These are phyloP conservation scores for Camellia granthamiana DNA, from an alignment of 148 eudicot species.

Conservation along the genomic window DNA sequence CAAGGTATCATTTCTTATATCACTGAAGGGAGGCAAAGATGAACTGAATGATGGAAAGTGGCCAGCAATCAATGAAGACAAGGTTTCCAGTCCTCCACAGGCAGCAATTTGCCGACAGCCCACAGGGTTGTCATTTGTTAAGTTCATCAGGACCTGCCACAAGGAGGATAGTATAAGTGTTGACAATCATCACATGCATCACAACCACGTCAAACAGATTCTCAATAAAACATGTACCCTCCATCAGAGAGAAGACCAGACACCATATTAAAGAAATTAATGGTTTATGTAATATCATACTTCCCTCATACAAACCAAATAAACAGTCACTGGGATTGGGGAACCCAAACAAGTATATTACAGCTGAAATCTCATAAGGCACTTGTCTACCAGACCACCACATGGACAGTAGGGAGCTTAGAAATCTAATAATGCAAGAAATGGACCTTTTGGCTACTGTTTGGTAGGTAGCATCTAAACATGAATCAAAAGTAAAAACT, in stretches of 20 bases:
- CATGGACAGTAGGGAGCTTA: background rate
- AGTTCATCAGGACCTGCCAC: slow-evolving; percentile 85
- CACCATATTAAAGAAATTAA: background rate
- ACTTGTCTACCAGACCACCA: too few species aligned
- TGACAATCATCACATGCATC: background rate
- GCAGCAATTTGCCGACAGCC: slow-evolving; percentile 94
- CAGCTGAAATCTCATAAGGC: too few species aligned
- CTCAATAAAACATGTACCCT: background rate
- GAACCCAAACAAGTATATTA: too few species aligned
- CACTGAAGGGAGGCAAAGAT: slow-evolving; percentile 24
- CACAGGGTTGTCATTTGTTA: slow-evolving; percentile 81
- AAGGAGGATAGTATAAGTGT: slow-evolving; percentile 7
- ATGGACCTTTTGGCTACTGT: too few species aligned
- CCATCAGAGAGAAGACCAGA: background rate
- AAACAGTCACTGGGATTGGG: too few species aligned
- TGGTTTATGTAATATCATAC: background rate
- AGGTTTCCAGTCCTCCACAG: slow-evolving; percentile 81
- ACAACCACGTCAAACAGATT: slow-evolving; percentile 2
- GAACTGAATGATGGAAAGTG: slow-evolving; percentile 73
- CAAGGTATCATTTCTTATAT: slow-evolving; percentile 26
- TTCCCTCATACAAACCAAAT: background rate
- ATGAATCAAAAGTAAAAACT: too few species aligned
- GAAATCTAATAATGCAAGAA: too few species aligned
- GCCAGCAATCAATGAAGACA: slow-evolving; percentile 71
- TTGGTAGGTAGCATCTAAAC: too few species aligned